A percentile compares a stretch with the other conserved stretches of the same genome.
Conservation (phyloP, 2,329 filamentous ascomycete genomes). For the Cytospora schulzeri region DNA sequence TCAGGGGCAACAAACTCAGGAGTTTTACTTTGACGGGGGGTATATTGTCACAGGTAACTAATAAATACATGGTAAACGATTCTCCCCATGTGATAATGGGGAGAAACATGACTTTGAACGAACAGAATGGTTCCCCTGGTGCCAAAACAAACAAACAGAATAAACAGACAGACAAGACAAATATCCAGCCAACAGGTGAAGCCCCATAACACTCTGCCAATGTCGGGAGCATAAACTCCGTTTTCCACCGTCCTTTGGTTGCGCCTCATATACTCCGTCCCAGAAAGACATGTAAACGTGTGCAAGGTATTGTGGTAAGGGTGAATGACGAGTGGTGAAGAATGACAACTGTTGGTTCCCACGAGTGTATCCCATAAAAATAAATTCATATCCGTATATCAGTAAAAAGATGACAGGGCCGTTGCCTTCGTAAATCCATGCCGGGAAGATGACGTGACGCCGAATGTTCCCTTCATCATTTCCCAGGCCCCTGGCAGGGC, state of each 20-base stretch:
- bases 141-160: not conserved
- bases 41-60: constrained; percentile 17
- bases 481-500: not conserved
- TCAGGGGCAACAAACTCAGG: not conserved
- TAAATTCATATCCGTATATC: constrained; percentile 14
- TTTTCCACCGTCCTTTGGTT: constrained; percentile 18
- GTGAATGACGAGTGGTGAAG: not conserved
- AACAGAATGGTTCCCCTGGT: constrained; percentile 10
- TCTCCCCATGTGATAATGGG: not conserved
- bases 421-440: constrained; percentile 15
- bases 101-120: constrained; percentile 2
- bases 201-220: constrained; percentile 11
- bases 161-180: not conserved
- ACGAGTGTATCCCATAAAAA: not conserved
- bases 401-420: not conserved
- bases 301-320: constrained; percentile 2
- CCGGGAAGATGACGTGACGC: constrained; percentile 13
- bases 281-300: constrained; percentile 1
- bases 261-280: constrained; percentile 17
- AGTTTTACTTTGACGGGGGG: constrained; percentile 2
- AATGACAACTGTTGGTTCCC: constrained; percentile 11
- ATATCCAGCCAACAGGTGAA: constrained; percentile 11
- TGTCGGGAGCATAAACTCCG: constrained; percentile 17
- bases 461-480: not conserved
- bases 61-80: constrained; percentile 17